Evolutionary conservation across 73 alveolate species (phyloP).

Genomic region (Tetrahymena malaccensis): DNA sequence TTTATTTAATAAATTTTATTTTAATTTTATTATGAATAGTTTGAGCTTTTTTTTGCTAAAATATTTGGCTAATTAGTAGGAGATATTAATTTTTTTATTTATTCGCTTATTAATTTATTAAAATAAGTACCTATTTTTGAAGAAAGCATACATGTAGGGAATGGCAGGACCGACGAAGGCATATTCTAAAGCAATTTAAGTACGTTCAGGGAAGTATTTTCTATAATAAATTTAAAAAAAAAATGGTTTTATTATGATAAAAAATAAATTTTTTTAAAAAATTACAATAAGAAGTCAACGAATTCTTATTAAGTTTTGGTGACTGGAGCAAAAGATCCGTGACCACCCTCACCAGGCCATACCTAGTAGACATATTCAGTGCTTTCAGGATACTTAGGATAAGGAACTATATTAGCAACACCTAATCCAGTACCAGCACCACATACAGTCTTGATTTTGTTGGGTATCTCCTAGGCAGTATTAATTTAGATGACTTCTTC

Average conservation of each 20-base stretch:
- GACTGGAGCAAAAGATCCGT: slow-evolving; percentile 13
- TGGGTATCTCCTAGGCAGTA: not conserved
- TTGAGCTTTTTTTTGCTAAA: not conserved
- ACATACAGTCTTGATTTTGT: slow-evolving; percentile 12
- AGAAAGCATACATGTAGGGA: slow-evolving; percentile 22
- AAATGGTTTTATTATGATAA: too few species aligned
- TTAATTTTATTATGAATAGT: too few species aligned
- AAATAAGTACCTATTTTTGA: not conserved
- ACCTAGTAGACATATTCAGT: not conserved
- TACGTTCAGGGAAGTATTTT: not conserved
- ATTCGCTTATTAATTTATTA: not conserved
- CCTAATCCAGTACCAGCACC: slow-evolving; percentile 48
- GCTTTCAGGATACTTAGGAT: not conserved
- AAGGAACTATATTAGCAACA: slow-evolving; percentile 21
- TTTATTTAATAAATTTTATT: not conserved
- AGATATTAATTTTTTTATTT: not conserved
- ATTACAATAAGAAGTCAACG: not conserved
- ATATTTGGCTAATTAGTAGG: not conserved
- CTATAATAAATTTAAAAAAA: not conserved
- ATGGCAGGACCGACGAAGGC: slow-evolving; percentile 27
- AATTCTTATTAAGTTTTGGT: slow-evolving; percentile 13
- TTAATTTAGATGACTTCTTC: slow-evolving; percentile 6
- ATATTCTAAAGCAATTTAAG: slow-evolving; percentile 11
- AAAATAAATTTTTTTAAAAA: too few species aligned
- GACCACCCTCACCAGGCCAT: slow-evolving; percentile 43